phyloP scores from a whole-genome alignment of 164 flowering plant genomes.

The Magnolia sinica region DNA sequence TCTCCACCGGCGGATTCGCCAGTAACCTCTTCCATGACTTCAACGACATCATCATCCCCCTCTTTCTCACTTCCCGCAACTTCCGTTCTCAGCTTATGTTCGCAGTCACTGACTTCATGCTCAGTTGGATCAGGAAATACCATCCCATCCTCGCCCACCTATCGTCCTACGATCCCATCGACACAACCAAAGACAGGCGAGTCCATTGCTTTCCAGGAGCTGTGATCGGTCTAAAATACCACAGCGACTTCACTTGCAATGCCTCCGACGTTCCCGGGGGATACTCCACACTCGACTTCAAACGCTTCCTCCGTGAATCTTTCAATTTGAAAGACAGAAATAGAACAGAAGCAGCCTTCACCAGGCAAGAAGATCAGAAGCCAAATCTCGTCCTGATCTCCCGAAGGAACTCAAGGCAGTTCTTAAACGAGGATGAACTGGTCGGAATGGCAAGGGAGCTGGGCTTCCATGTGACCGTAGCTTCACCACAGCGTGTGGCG shows the following conservation, averaged over 20 bases:
- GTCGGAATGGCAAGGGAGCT: constrained; percentile 17
- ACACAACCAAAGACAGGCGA: background rate
- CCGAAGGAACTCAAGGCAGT: constrained; percentile 19
- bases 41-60: constrained; percentile 13
- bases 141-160: constrained; percentile 6
- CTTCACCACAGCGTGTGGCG: constrained; percentile 13
- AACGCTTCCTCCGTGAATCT: constrained; percentile 7
- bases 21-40: constrained; percentile 15
- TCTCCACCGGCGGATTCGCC: constrained; percentile 12
- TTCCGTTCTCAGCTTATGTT: constrained; percentile 8
- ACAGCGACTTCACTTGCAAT: constrained; percentile 2
- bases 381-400: constrained; percentile 24
- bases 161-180: background rate
- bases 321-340: background rate
- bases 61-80: constrained; percentile 12
- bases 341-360: background rate
- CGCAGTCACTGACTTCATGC: constrained; percentile 8
- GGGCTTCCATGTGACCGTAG: constrained; percentile 26
- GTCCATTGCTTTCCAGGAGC: constrained; percentile 11
- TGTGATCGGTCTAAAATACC: constrained; percentile 8
- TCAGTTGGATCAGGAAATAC: constrained; percentile 1
- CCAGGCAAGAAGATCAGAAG: constrained; percentile 1
- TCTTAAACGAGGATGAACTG: constrained; percentile 28
- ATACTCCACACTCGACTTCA: constrained; percentile 17
- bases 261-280: constrained; percentile 5